Evolutionary conservation across 352 stramenopile genomes (phyloP).

Genomic region (Saprolegnia diclina): DNA sequence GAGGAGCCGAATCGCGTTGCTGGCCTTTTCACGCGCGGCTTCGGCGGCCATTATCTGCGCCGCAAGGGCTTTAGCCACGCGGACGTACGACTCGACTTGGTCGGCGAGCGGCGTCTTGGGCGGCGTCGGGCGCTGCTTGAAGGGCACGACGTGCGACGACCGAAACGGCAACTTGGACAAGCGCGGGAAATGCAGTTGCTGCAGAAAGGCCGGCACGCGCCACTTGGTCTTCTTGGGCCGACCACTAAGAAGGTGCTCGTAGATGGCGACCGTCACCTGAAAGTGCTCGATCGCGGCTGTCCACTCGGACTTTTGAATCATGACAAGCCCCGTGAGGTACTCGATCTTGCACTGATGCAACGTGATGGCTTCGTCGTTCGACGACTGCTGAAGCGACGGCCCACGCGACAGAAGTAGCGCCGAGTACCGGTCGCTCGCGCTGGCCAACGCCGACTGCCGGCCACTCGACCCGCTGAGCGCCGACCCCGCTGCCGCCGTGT

Average conservation of each 20-base stretch:
- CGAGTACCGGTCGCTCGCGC: background rate
- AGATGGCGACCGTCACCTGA: constrained; percentile 14
- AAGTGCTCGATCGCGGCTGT: constrained; percentile 47
- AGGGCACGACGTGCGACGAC: background rate
- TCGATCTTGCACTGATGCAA: constrained; percentile 61
- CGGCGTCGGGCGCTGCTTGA: background rate
- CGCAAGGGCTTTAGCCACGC: constrained; percentile 5
- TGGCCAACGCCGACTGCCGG: background rate
- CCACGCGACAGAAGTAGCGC: background rate
- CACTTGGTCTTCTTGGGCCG: background rate
- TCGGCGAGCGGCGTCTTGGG: background rate
- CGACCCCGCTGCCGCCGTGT: background rate
- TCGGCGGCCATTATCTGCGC: constrained; percentile 19
- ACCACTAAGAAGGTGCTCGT: background rate
- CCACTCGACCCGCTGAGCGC: background rate
- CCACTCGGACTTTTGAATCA: constrained; percentile 68
- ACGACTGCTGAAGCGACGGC: background rate
- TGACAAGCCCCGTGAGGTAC: constrained; percentile 63
- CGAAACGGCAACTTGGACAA: background rate
- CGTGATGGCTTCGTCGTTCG: constrained; percentile 36
- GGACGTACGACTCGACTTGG: constrained; percentile 21
- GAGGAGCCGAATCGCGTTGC: constrained; percentile 18
- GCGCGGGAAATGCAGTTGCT: background rate
- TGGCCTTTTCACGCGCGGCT: constrained; percentile 7
- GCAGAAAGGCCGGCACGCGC: background rate